Conservation (phyloP, 2,329 filamentous ascomycete species). For the Xylariales sp. region DNA sequence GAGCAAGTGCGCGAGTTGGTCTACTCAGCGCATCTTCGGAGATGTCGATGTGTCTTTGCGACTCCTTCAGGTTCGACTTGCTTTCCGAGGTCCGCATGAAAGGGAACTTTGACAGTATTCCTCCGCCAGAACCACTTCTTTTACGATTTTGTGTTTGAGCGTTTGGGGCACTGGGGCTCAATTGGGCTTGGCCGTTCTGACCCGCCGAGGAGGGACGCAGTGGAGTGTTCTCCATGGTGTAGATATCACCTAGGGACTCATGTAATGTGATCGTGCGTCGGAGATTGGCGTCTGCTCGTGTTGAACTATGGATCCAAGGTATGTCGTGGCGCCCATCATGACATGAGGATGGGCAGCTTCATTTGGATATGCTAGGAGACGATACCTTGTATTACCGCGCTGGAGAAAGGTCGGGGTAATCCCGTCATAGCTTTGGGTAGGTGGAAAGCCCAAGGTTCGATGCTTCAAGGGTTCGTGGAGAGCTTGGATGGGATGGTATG, state of each 20-base stretch:
- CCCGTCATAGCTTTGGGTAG: too few species aligned
- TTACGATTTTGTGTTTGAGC: conserved; percentile 33
- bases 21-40: conserved; percentile 17
- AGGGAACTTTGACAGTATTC: conserved; percentile 63
- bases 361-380: too few species aligned
- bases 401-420: too few species aligned
- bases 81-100: conserved; percentile 52
- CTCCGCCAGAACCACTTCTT: conserved; percentile 54
- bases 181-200: not conserved
- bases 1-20: conserved; percentile 27
- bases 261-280: not conserved
- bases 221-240: conserved; percentile 23
- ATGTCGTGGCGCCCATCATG: conserved; percentile 19
- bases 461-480: too few species aligned
- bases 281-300: conserved; percentile 13
- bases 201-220: conserved; percentile 18
- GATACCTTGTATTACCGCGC: too few species aligned
- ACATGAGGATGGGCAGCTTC: not conserved
- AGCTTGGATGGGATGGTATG: too few species aligned
- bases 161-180: not conserved
- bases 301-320: conserved; percentile 11
- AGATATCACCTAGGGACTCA: too few species aligned
- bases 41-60: conserved; percentile 19
- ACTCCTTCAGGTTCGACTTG: conserved; percentile 23
- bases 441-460: too few species aligned